Base-by-base conservation (phyloP, 192 early-diverging fungal genomes). In the Pecoramyces ruminantium region DNA sequence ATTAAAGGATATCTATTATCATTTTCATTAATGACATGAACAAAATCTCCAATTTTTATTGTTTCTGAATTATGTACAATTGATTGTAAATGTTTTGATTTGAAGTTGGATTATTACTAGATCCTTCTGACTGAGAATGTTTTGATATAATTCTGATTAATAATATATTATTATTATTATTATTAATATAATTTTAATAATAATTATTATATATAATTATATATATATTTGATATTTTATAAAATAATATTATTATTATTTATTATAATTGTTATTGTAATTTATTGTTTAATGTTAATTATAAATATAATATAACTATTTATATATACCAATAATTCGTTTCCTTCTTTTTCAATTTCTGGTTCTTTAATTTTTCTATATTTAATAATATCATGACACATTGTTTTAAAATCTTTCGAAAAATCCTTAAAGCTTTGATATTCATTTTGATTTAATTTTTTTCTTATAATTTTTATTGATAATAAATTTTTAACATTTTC, bases 1-100 rank as follows among this genome's bases (percentile, higher is more conserved):
- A 93, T 86, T 29, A 90, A 92, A 17, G 92, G 92, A 77, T 88
- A 90, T 77, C 83, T 77, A 15, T 83, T 86, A 79, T 91, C 90
- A 18, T 83, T 81, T 21, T 87, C 86, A 79, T 93, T 93, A 39
- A 51, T 42, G 29, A 93, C 87, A 79, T 91, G 89, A 18, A 92
- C 92, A 85, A 88, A 93, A 79, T 93, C 92, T 15, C 92, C 90
- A 86, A 83, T 80, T 29, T 80, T 82, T 81, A 51, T 67, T 3
- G 51, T 67, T 67, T 67, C 51, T 67, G 51, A 67, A 67, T 67
- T 67, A 67, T 67, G 51, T n/a, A 67, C 8, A 67, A 67, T 67
- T 21, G 51, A 67, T n/a, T 67, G 17, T n/a, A 67, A 25, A 67
- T 67, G 51, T 67, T 67, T n/a, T 67, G 21, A n/a, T 67, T 67